phyloP scores from a whole-genome alignment of 228 moss, liverwort and hornwort species.

The Sphagnum magellanicum region DNA sequence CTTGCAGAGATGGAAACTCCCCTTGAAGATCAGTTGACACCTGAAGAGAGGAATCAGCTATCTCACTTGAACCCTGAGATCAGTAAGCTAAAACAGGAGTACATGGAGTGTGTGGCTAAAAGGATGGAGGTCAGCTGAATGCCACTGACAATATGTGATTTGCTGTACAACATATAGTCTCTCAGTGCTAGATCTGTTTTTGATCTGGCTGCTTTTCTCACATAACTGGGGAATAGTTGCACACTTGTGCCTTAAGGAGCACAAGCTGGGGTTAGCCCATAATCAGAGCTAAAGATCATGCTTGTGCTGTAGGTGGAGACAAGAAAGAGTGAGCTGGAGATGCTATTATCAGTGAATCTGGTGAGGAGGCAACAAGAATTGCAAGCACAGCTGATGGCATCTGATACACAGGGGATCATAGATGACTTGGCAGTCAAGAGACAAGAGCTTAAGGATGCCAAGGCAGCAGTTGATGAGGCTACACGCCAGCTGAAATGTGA shows the following conservation, averaged over 20 bases:
- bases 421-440: slow-evolving; percentile 32
- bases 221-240: no score
- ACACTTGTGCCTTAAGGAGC: no score
- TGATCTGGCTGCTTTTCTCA: no score
- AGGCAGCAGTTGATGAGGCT: slow-evolving; percentile 37
- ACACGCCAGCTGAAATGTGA: slow-evolving; percentile 29
- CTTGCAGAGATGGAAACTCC: slow-evolving; percentile 87
- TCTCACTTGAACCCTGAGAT: slow-evolving; percentile 94
- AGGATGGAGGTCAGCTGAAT: slow-evolving; percentile 74
- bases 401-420: slow-evolving; percentile 44
- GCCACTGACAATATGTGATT: no score
- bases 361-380: slow-evolving; percentile 46
- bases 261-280: no score
- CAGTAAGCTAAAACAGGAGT: slow-evolving; percentile 75
- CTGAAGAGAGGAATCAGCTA: slow-evolving; percentile 63
- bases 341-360: slow-evolving; percentile 39
- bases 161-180: no score
- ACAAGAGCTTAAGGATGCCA: slow-evolving; percentile 25
- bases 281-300: no score
- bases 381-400: slow-evolving; percentile 34
- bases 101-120: slow-evolving; percentile 68
- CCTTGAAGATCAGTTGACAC: slow-evolving; percentile 85
- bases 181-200: no score
- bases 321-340: slow-evolving; percentile 52
- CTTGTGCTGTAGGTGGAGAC: slow-evolving; percentile 27